Evolutionary conservation across 805 yeast genomes (phyloP).

Genomic region (Millerozyma miso): DNA sequence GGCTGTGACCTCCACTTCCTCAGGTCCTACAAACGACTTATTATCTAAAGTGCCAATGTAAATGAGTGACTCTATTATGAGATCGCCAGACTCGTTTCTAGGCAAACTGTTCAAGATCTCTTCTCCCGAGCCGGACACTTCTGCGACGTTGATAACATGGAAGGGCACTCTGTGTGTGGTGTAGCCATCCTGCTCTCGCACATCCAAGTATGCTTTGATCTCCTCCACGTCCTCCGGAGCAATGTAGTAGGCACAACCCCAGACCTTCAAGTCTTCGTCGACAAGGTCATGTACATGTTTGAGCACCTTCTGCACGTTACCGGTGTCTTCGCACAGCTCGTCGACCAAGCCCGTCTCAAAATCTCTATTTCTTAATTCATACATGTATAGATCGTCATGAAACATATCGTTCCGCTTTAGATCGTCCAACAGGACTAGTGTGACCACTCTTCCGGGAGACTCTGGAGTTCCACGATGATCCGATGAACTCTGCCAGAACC

Average conservation of each 20-base stretch:
- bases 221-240: conserved; percentile 56
- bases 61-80: conserved; percentile 52
- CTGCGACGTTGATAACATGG: conserved; percentile 37
- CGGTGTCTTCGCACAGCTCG: conserved; percentile 15
- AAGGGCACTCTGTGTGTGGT: conserved; percentile 64
- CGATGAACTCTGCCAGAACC: conserved; percentile 89
- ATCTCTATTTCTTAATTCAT: conserved; percentile 19
- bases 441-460: conserved; percentile 85
- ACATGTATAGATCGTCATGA: conserved; percentile 37
- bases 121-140: conserved; percentile 5
- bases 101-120: conserved; percentile 12
- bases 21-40: conserved; percentile 84
- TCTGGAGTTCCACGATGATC: conserved; percentile 90
- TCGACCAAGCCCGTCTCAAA: conserved; percentile 8
- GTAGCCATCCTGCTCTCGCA: conserved; percentile 88
- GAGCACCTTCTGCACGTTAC: conserved; percentile 12
- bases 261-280: conserved; percentile 47
- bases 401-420: conserved; percentile 40
- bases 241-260: conserved; percentile 85
- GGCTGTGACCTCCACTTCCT: conserved; percentile 57
- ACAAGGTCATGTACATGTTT: conserved; percentile 17
- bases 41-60: conserved; percentile 84
- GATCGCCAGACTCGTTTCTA: conserved; percentile 29
- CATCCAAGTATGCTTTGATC: conserved; percentile 68
- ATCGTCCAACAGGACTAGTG: conserved; percentile 61